Base-by-base conservation (phyloP, 345 rosid genomes). In the Eutrema japonicum region DNA sequence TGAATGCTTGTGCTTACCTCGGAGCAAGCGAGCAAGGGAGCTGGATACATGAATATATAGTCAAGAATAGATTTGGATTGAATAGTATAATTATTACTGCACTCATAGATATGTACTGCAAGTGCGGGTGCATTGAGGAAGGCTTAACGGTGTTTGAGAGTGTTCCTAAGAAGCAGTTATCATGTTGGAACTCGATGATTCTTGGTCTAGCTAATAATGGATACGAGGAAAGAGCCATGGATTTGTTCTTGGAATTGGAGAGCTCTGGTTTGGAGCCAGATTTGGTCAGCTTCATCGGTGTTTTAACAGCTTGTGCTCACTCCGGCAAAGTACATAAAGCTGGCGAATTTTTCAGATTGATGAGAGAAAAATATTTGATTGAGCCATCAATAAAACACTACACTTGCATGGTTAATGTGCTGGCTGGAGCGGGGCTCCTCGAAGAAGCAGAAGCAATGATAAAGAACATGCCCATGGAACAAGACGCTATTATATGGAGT, bases 111-210 rank as follows among this genome's bases (percentile, higher is more conserved):
- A 86, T 88, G 98, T 89, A 84, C 56, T 85, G 92, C 77, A 87
- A 83, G 77, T 86, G 89, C 37, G 97, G 97, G 33, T 68, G 83
- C 56, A 71, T 86, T 29, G 75, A 77, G 30, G 80, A 78, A 76
- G 91, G 89, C 61, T 64, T 81, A 16, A 73, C 49, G 56, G 87
- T 86, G 68, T 88, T 91, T 62, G 64, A 32, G 54, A 54, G 30
- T 10, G 77, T 68, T 30, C 41, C 73, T 7, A 58, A 68, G 47
- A 87, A 71, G 72, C 87, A 75, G 32, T 71, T 87, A 51, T 83
- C 94, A 3, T 89, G 97, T 70, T 93, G 92, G 92, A 93, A 93
- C 71, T 88, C 96, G 54, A 85, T 87, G 82, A 89, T 93, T 73
- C 72, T 87, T 68, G 94, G 97, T 69, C 75, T 91, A 58, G 91